phyloP scores from a whole-genome alignment of 306 rosid genomes.

The Cicer arietinum region DNA sequence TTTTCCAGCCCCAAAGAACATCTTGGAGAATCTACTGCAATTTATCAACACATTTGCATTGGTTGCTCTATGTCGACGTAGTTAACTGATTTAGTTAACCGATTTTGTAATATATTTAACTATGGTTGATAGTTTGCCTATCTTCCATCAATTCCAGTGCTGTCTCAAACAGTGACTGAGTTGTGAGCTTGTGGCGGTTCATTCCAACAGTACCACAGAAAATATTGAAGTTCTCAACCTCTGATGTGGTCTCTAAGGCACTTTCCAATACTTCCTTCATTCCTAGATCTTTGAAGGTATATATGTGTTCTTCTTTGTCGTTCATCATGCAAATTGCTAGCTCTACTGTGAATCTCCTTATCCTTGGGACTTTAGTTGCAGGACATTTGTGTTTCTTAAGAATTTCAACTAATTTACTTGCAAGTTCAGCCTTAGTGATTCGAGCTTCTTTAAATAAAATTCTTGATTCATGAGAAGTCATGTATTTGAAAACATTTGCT shows the following conservation, averaged over 20 bases:
- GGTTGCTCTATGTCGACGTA: conserved; percentile 6
- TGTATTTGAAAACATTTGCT: conserved; percentile 67
- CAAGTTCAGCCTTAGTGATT: conserved; percentile 66
- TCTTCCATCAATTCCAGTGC: conserved; percentile 61
- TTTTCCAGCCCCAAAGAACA: too few relatives aligned
- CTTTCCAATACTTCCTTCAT: conserved; percentile 64
- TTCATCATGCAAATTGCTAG: conserved; percentile 88
- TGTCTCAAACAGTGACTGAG: conserved; percentile 76
- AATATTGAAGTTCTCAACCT: conserved; percentile 86
- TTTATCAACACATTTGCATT: conserved; percentile 2
- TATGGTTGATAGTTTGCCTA: conserved; percentile 28
- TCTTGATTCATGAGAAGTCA: conserved; percentile 70
- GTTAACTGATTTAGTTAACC: conserved; percentile 3
- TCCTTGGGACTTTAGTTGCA: conserved; percentile 74
- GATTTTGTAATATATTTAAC: conserved; percentile 3
- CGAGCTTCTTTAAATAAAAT: conserved; percentile 58
- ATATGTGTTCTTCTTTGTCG: conserved; percentile 60
- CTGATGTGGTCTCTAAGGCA: conserved; percentile 86
- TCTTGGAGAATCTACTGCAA: not conserved
- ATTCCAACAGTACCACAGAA: conserved; percentile 88
- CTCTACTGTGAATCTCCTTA: conserved; percentile 81
- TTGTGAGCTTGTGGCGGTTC: conserved; percentile 70
- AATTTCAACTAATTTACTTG: conserved; percentile 57
- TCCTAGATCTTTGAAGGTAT: conserved; percentile 57
- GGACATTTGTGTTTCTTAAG: conserved; percentile 68